These are phyloP conservation scores for Phytopythium cucurbitacearum DNA, from an alignment of 352 stramenopile genomes.

Conservation along the genomic window DNA sequence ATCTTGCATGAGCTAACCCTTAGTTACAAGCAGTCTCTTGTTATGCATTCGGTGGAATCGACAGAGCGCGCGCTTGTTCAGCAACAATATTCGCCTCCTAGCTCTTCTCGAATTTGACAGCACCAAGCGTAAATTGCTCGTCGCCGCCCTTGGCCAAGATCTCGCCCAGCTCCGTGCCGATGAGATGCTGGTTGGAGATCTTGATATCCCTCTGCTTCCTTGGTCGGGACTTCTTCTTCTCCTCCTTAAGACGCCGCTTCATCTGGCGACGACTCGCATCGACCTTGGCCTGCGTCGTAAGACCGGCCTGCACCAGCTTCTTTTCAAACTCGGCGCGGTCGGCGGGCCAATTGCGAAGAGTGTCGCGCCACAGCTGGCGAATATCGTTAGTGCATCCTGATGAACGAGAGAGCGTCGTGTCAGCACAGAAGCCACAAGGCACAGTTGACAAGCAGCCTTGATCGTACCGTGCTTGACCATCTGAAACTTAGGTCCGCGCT, in stretches of 20 bases:
- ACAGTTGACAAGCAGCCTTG: background rate
- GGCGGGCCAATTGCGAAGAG: conserved; percentile 59
- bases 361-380: conserved; percentile 79
- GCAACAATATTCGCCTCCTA: conserved; percentile 15
- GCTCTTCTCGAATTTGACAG: conserved; percentile 75
- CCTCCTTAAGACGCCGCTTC: conserved; percentile 77
- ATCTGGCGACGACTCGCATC: conserved; percentile 71
- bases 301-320: conserved; percentile 73
- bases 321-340: conserved; percentile 75
- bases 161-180: conserved; percentile 81
- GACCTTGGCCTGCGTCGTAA: conserved; percentile 83
- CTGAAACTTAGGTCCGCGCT: conserved; percentile 66
- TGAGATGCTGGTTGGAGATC: conserved; percentile 87
- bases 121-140: conserved; percentile 79
- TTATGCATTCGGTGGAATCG: too few relatives aligned
- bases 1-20: too few relatives aligned
- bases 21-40: too few relatives aligned
- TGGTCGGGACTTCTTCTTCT: conserved; percentile 77
- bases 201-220: conserved; percentile 87
- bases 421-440: background rate
- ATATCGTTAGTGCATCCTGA: conserved; percentile 82
- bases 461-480: conserved; percentile 72
- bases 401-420: conserved; percentile 1
- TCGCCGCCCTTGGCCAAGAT: conserved; percentile 73
- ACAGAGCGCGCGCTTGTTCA: too few relatives aligned